A percentile compares a stretch with the other conserved stretches of the same genome.
phyloP scores from a whole-genome alignment of 495 filamentous ascomycete genomes.

The Trichoderma erinaceum region DNA sequence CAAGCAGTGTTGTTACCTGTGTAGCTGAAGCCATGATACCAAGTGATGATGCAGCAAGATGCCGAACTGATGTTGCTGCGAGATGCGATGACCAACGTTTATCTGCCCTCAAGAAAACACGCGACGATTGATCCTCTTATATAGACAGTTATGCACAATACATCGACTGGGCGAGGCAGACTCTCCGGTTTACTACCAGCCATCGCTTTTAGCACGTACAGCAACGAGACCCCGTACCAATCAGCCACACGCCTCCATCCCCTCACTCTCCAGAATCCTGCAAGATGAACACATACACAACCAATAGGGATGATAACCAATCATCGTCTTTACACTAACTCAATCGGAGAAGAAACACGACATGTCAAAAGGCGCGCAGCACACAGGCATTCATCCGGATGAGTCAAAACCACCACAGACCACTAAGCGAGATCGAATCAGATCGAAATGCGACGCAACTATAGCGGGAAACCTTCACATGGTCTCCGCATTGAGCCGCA shows the following conservation, averaged over 20 bases:
- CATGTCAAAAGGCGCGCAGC: neutral
- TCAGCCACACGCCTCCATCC: neutral
- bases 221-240: neutral
- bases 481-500: no score
- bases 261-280: neutral
- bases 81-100: neutral
- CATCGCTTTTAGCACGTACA: no score
- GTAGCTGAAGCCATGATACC: neutral
- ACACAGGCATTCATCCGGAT: neutral
- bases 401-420: neutral
- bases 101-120: neutral
- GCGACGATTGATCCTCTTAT: neutral
- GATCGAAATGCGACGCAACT: neutral
- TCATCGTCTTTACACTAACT: neutral
- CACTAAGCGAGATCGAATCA: neutral
- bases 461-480: neutral
- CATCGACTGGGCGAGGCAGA: neutral
- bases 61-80: neutral
- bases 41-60: neutral
- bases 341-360: neutral
- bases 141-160: neutral
- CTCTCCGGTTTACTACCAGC: neutral
- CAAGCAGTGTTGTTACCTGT: neutral
- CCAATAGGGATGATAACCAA: neutral
- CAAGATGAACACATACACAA: neutral